These are phyloP conservation scores for Crithidia sp. DNA, from an alignment of 208 protist species.

Conservation along the genomic window DNA sequence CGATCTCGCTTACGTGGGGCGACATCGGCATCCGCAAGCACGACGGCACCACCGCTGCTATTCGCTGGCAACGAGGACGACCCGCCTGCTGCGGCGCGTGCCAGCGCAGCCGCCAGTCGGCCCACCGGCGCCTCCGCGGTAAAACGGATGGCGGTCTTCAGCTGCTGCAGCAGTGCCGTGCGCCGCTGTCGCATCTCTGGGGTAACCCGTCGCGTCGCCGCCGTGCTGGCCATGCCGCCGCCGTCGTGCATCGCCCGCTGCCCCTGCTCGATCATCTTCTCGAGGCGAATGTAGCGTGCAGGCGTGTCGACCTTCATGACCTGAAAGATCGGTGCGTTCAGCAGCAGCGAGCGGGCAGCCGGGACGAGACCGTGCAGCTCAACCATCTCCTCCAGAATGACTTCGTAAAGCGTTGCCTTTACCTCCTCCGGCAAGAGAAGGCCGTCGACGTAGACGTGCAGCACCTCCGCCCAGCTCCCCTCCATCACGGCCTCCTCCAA, in stretches of 20 bases:
- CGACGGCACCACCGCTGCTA: constrained; percentile 1
- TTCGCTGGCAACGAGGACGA: neutral
- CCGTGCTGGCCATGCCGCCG: neutral
- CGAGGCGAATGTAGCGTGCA: constrained; percentile 67
- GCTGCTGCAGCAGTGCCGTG: constrained; percentile 44
- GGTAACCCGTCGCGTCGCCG: constrained; percentile 29
- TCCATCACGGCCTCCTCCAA: constrained; percentile 66
- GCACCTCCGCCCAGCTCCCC: constrained; percentile 76
- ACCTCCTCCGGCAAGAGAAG: constrained; percentile 76
- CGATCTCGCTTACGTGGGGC: constrained; percentile 20
- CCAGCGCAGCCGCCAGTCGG: constrained; percentile 48
- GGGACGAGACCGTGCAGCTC: constrained; percentile 59
- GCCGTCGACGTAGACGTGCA: constrained; percentile 65
- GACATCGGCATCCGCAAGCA: neutral
- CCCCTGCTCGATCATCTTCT: constrained; percentile 56
- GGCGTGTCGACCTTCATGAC: constrained; percentile 53
- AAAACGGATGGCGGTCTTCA: constrained; percentile 62
- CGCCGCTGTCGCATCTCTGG: constrained; percentile 41
- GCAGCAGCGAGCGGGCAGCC: constrained; percentile 77
- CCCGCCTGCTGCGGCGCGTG: neutral
- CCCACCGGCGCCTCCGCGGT: constrained; percentile 55
- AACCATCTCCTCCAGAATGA: constrained; percentile 84
- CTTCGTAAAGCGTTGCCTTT: constrained; percentile 71
- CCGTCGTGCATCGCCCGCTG: constrained; percentile 23
- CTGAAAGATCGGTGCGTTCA: constrained; percentile 74